phyloP scores from a whole-genome alignment of 2,329 filamentous ascomycete genomes.

The Pseudogymnoascus sp. region DNA sequence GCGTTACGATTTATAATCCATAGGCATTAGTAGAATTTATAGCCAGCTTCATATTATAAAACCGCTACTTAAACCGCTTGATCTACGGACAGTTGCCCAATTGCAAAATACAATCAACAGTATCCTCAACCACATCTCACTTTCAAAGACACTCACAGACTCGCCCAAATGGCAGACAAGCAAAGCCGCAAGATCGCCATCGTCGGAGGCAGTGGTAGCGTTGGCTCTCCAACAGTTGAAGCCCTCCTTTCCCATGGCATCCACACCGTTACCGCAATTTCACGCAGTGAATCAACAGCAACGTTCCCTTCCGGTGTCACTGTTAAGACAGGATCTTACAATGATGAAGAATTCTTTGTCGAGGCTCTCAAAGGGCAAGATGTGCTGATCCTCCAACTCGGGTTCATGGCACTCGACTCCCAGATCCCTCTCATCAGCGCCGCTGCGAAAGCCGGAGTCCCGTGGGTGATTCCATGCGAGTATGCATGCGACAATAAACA shows the following conservation, averaged over 20 bases:
- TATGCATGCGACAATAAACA: conserved; percentile 30
- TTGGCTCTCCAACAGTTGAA: background rate
- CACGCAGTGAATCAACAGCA: conserved; percentile 33
- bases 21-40: background rate
- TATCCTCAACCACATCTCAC: background rate
- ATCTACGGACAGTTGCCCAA: background rate
- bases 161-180: background rate
- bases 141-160: background rate
- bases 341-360: conserved; percentile 32
- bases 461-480: conserved; percentile 43
- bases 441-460: conserved; percentile 41
- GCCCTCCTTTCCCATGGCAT: conserved; percentile 24
- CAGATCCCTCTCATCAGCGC: conserved; percentile 39
- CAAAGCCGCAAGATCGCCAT: background rate
- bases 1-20: background rate
- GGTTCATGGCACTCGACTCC: conserved; percentile 13
- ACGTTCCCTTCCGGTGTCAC: conserved; percentile 33
- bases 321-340: conserved; percentile 38
- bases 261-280: conserved; percentile 40
- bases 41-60: background rate
- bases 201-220: background rate
- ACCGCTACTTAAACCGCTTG: background rate
- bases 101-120: background rate
- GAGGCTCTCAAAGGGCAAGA: conserved; percentile 32
- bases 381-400: conserved; percentile 34